Evolutionary conservation across 1,284 basidiomycete species (phyloP), one percentile per base, ranked within the genome.

Genomic region (Trichosporon sp.): DNA sequence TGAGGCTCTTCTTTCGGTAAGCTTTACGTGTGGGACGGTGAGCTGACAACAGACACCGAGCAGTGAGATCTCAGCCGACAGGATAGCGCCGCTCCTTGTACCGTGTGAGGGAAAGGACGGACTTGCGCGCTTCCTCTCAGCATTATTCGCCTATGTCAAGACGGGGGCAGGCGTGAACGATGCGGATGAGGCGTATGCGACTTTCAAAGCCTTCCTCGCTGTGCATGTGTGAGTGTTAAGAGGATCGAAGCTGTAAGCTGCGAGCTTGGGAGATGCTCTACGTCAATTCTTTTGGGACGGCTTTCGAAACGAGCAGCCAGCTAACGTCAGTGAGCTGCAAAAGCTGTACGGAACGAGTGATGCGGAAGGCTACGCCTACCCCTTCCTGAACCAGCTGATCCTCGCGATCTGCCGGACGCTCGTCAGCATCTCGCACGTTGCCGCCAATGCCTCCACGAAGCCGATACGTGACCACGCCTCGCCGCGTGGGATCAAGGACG

Each of bases 401-500:
- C 35, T 80, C 10, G 68, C 46, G 12, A 51, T 69, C 26, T 70
- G 69, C 12, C 65, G 68, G 4, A 40, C 54, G 66, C 65, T 73
- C 16, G 67, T 66, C 1, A 8, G 59, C 12, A 21, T 76, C 2
- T 73, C 76, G 0, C 68, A 66, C 3, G 63, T 54, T 35, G 79
- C 81, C 0, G 79, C 80, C 3, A 12, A 71, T 1, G 54, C 74
- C 5, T 79, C 80, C 2, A 72, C 76, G 11, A 66, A 70, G 8
- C 79, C 79, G 1, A 72, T 76, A 5, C 74, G 80, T 31, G 71
- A 78, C 37, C 32, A 70, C 12, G 66, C 65, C 21, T 81, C 80
- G 0, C 69, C 80, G 0, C 74, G 81, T 19, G 77, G 78, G 1
- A 80, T 83, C 10, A 67, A 75, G 56, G 81, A 83, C 66, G 70